phyloP scores from a whole-genome alignment of 1,139 yeast genomes.

The Torulaspora pretoriensis region DNA sequence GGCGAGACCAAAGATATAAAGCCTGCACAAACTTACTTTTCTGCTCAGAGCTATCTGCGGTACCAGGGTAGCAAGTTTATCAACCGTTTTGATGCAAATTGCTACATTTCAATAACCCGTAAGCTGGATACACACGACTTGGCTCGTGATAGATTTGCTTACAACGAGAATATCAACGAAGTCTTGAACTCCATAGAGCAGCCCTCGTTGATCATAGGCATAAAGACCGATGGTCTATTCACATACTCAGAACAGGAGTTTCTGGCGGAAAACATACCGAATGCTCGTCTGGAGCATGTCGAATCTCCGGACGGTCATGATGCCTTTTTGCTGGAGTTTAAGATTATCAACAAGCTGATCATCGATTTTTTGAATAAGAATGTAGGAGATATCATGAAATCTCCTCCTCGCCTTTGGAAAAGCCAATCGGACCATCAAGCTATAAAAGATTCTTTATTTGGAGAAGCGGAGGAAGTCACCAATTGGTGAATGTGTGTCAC shows the following conservation, averaged over 20 bases:
- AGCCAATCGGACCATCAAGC: slow-evolving; percentile 54
- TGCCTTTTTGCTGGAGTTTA: slow-evolving; percentile 88
- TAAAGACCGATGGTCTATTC: slow-evolving; percentile 86
- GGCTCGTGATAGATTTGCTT: slow-evolving; percentile 65
- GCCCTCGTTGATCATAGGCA: slow-evolving; percentile 83
- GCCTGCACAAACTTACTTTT: slow-evolving; percentile 80
- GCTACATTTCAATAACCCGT: slow-evolving; percentile 89
- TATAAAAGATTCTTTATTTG: slow-evolving; percentile 75
- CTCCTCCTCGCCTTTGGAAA: slow-evolving; percentile 36
- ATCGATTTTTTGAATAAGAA: slow-evolving; percentile 56
- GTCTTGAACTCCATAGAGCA: slow-evolving; percentile 57
- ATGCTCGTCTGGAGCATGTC: slow-evolving; percentile 62
- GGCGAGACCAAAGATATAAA: slow-evolving; percentile 31
- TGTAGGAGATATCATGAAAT: slow-evolving; percentile 39
- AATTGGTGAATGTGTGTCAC: slow-evolving; percentile 56
- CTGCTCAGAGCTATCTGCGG: slow-evolving; percentile 90
- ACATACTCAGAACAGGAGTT: slow-evolving; percentile 88
- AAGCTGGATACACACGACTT: slow-evolving; percentile 94
- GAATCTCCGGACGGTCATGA: slow-evolving; percentile 98
- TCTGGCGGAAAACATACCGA: slow-evolving; percentile 70
- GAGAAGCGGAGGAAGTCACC: slow-evolving; percentile 91
- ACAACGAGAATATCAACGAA: slow-evolving; percentile 38
- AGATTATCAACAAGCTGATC: slow-evolving; percentile 68
- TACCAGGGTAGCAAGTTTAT: slow-evolving; percentile 92
- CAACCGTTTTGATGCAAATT: slow-evolving; percentile 88